These are phyloP conservation scores for Eremochloa ophiuroides DNA, from an alignment of 176 grass and related monocot species.

Conservation along the genomic window DNA sequence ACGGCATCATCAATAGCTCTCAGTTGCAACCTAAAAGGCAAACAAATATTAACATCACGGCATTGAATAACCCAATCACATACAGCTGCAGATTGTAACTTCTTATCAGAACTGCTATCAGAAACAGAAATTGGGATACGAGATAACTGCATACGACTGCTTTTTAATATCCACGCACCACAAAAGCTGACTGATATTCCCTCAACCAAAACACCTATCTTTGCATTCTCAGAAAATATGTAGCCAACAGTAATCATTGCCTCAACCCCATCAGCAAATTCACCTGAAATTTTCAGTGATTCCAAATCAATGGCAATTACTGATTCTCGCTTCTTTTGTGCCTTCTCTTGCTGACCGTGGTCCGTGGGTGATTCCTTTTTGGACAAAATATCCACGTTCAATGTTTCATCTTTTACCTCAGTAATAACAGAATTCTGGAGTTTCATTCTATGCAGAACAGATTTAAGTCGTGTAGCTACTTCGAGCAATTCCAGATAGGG, in stretches of 20 bases:
- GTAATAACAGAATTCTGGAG: slow-evolving; percentile 49
- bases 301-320: slow-evolving; percentile 91
- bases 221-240: slow-evolving; percentile 98
- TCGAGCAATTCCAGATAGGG: slow-evolving; percentile 74
- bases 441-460: slow-evolving; percentile 64
- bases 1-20: slow-evolving; percentile 97
- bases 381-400: slow-evolving; percentile 34
- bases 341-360: slow-evolving; percentile 50
- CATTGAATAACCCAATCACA: slow-evolving; percentile 92
- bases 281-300: slow-evolving; percentile 79
- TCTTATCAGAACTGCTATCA: slow-evolving; percentile 56
- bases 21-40: slow-evolving; percentile 94
- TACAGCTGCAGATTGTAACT: slow-evolving; percentile 52
- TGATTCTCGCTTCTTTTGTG: slow-evolving; percentile 69
- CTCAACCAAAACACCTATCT: slow-evolving; percentile 91
- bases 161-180: slow-evolving; percentile 65
- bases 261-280: slow-evolving; percentile 93
- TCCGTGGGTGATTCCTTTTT: slow-evolving; percentile 47
- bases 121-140: slow-evolving; percentile 76
- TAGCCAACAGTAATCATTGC: slow-evolving; percentile 69
- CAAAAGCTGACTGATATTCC: slow-evolving; percentile 65
- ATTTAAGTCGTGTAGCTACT: slow-evolving; percentile 65
- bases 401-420: slow-evolving; percentile 63
- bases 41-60: slow-evolving; percentile 74
- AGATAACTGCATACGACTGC: slow-evolving; percentile 77